A percentile compares a stretch with the other conserved stretches of the same genome.
phyloP scores from a whole-genome alignment of 2,329 filamentous ascomycete genomes.

The Exophiala sp. region DNA sequence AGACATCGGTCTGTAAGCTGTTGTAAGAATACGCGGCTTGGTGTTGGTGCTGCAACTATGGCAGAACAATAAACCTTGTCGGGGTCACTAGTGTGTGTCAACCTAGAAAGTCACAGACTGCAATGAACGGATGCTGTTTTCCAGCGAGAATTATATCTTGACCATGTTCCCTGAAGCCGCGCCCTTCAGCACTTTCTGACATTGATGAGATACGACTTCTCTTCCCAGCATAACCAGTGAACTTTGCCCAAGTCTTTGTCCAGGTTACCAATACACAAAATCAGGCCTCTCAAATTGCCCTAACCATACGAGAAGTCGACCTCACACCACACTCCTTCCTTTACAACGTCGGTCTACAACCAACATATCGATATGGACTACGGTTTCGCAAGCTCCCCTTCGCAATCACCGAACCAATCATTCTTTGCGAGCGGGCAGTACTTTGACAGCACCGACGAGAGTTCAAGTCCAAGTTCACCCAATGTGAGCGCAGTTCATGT shows the following conservation, averaged over 20 bases:
- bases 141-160: constrained; percentile 18
- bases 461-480: constrained; percentile 28
- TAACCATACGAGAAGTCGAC: no score
- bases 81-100: constrained; percentile 9
- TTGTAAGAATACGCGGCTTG: not conserved
- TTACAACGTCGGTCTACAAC: constrained; percentile 13
- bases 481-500: constrained; percentile 21
- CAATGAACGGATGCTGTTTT: constrained; percentile 10
- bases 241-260: no score
- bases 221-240: no score
- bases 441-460: constrained; percentile 29
- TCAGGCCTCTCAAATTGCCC: no score
- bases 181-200: constrained; percentile 13
- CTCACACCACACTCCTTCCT: not conserved
- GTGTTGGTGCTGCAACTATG: constrained; percentile 7
- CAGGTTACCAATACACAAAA: no score
- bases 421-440: constrained; percentile 25
- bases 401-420: constrained; percentile 26
- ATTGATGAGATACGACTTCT: constrained; percentile 13
- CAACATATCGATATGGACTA: constrained; percentile 24
- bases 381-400: constrained; percentile 26
- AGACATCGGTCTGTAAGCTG: not conserved
- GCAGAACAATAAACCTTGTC: constrained; percentile 23
- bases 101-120: constrained; percentile 14
- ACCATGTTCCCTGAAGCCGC: constrained; percentile 9